phyloP scores from a whole-genome alignment of 805 yeast species.

The Danielia oregonensis region DNA sequence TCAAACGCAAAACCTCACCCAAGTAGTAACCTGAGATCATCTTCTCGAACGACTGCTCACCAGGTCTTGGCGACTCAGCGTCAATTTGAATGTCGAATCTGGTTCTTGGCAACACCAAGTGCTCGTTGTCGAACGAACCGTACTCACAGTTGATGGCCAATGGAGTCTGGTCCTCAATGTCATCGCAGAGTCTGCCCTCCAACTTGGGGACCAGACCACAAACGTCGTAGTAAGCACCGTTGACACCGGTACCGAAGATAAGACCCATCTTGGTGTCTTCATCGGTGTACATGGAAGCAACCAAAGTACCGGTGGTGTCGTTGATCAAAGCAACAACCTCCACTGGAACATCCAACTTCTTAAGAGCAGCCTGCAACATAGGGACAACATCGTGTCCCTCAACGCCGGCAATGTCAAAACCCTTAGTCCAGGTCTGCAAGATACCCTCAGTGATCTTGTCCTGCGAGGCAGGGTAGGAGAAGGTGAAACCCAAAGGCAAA shows the following conservation, averaged over 20 bases:
- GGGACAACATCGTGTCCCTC: constrained; percentile 95
- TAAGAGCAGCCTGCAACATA: constrained; percentile 75
- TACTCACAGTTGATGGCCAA: constrained; percentile 99
- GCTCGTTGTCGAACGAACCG: constrained; percentile 96
- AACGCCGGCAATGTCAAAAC: constrained; percentile 88
- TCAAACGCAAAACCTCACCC: constrained; percentile 86
- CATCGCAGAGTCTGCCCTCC: constrained; percentile 62
- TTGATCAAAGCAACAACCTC: constrained; percentile 88
- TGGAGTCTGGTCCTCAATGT: constrained; percentile 58
- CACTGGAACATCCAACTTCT: constrained; percentile 65
- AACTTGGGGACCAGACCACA: constrained; percentile 75
- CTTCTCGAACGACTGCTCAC: constrained; percentile 93
- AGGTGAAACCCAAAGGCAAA: constrained; percentile 88
- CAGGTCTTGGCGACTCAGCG: constrained; percentile 87
- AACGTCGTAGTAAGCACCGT: constrained; percentile 90
- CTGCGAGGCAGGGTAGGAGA: constrained; percentile 88
- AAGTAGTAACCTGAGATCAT: constrained; percentile 96
- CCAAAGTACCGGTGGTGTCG: constrained; percentile 96
- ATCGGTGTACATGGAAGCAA: constrained; percentile 91
- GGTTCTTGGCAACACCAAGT: constrained; percentile 78
- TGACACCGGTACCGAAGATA: constrained; percentile 96
- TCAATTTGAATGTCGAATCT: constrained; percentile 81
- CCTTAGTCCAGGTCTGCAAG: constrained; percentile 96
- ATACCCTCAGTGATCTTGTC: constrained; percentile 78
- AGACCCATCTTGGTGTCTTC: constrained; percentile 88